Evolutionary conservation across 148 eudicot species (phyloP).

Genomic region (Rhododendron henanense): DNA sequence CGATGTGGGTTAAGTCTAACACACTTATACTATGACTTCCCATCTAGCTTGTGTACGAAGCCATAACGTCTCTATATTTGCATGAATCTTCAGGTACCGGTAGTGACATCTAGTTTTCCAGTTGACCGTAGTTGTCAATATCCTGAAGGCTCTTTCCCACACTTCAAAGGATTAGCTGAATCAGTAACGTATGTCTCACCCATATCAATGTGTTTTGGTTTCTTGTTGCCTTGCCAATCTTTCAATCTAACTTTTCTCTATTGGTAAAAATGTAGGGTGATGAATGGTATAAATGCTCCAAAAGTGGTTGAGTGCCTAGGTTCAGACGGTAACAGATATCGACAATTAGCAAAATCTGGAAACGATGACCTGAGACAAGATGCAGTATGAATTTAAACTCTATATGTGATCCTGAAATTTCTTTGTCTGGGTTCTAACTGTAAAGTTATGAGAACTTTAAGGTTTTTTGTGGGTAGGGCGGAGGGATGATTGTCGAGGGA

Average conservation of each 20-base stretch:
- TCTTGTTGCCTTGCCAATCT: slow-evolving; percentile 10
- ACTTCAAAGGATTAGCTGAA: slow-evolving; percentile 91
- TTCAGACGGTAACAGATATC: slow-evolving; percentile 88
- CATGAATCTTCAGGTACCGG: slow-evolving; percentile 71
- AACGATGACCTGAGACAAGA: slow-evolving; percentile 99
- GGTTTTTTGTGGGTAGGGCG: not conserved
- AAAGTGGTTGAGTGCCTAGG: slow-evolving; percentile 94
- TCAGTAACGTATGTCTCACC: slow-evolving; percentile 63
- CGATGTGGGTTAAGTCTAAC: too few relatives aligned
- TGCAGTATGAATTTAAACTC: slow-evolving; percentile 63
- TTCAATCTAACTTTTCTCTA: not conserved
- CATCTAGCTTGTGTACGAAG: not conserved
- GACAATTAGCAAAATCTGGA: slow-evolving; percentile 97
- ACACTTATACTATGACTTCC: not conserved
- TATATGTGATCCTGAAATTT: slow-evolving; percentile 6
- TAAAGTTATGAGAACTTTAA: not conserved
- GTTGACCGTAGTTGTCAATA: slow-evolving; percentile 82
- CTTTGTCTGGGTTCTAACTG: not conserved
- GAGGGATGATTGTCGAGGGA: not conserved
- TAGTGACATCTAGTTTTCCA: slow-evolving; percentile 75
- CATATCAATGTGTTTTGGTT: slow-evolving; percentile 4
- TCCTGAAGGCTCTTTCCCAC: slow-evolving; percentile 80
- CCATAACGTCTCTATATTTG: not conserved
- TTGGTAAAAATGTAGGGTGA: slow-evolving; percentile 52
- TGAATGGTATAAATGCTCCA: slow-evolving; percentile 99